Evolutionary conservation across 352 stramenopile species (phyloP).

Genomic region (Pythium monospermum): DNA sequence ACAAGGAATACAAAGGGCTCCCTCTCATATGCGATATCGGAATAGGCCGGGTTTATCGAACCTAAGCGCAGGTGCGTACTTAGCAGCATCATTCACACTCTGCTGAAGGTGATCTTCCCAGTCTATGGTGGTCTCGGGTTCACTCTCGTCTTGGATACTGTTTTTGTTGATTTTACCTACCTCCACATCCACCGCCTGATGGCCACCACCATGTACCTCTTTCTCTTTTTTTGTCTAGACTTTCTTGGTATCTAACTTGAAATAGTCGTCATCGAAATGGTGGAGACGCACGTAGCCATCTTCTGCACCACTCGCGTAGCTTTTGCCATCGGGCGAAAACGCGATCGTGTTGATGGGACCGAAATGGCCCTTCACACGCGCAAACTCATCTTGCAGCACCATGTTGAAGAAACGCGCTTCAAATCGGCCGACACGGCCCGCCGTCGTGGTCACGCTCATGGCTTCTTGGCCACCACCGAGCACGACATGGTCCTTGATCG

Average conservation of each 20-base stretch:
- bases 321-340: conserved; percentile 97
- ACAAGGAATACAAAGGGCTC: background rate
- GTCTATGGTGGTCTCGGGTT: too few relatives aligned
- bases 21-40: background rate
- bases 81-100: too few relatives aligned
- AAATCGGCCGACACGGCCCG: conserved; percentile 90
- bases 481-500: conserved; percentile 95
- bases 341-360: conserved; percentile 98
- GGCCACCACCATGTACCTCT: too few relatives aligned
- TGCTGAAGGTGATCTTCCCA: too few relatives aligned
- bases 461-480: conserved; percentile 98
- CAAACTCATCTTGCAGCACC: conserved; percentile 98
- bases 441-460: conserved; percentile 96
- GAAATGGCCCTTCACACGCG: conserved; percentile 98
- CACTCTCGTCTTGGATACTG: too few relatives aligned
- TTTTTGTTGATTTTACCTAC: too few relatives aligned
- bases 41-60: background rate
- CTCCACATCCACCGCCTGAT: too few relatives aligned
- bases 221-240: conserved; percentile 14
- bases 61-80: too few relatives aligned
- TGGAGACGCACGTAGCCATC: conserved; percentile 98
- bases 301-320: conserved; percentile 97
- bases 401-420: conserved; percentile 99
- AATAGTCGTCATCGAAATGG: conserved; percentile 97
- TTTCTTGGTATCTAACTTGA: conserved; percentile 72